Evolutionary conservation across 164 flowering plant genomes (phyloP).

Genomic region (Kingdonia uniflora): DNA sequence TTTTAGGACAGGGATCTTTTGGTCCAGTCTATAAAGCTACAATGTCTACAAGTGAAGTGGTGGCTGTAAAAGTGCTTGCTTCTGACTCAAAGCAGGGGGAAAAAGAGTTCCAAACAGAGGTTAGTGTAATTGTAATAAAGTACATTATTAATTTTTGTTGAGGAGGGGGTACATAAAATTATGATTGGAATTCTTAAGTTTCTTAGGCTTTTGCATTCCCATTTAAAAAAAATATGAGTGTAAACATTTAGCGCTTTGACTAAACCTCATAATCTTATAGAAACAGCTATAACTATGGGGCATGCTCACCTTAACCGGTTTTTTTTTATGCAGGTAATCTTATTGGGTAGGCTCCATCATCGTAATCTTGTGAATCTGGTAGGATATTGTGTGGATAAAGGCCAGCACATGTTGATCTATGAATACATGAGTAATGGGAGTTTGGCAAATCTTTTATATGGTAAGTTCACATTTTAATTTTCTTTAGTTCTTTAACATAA

Average conservation of each 20-base stretch:
- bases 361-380: constrained; percentile 93
- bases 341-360: constrained; percentile 90
- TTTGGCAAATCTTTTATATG: constrained; percentile 57
- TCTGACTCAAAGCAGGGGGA: constrained; percentile 84
- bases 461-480: constrained; percentile 30
- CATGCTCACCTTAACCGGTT: neutral
- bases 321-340: constrained; percentile 52
- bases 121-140: constrained; percentile 19
- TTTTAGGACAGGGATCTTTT: constrained; percentile 91
- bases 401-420: constrained; percentile 72
- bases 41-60: constrained; percentile 54
- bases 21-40: constrained; percentile 91
- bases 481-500: neutral
- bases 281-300: no score
- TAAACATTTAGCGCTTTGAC: no score
- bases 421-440: constrained; percentile 96
- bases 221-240: no score
- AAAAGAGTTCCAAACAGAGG: constrained; percentile 91
- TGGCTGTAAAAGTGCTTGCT: constrained; percentile 83
- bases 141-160: no score
- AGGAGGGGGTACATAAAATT: no score
- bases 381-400: constrained; percentile 95
- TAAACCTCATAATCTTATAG: no score
- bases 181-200: no score
- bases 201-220: no score